Evolutionary conservation across 1,139 yeast species (phyloP).

Genomic region (Saccharomyces uvarum): DNA sequence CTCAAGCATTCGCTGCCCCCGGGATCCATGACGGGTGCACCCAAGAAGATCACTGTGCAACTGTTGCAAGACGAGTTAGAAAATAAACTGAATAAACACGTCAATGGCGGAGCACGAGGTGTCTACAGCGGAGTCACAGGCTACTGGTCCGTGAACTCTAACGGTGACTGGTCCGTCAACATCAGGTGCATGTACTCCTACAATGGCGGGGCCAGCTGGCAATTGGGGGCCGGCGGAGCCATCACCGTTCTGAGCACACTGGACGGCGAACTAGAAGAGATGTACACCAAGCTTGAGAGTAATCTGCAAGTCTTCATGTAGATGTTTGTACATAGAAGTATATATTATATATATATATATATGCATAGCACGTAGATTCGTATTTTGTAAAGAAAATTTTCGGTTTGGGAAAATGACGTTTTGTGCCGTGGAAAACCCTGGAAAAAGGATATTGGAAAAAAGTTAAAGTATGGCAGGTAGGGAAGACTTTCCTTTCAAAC

Average conservation of each 20-base stretch:
- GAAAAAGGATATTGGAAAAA: background rate
- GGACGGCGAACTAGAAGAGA: constrained; percentile 87
- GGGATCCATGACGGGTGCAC: constrained; percentile 99
- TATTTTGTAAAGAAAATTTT: background rate
- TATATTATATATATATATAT: background rate
- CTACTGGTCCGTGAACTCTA: constrained; percentile 84
- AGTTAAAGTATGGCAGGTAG: background rate
- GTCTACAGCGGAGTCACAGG: constrained; percentile 93
- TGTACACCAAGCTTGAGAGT: constrained; percentile 71
- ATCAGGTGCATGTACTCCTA: constrained; percentile 79
- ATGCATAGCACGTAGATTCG: background rate
- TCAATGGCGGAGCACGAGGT: constrained; percentile 52
- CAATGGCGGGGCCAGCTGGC: constrained; percentile 45
- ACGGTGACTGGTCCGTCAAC: constrained; percentile 93
- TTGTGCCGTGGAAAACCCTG: constrained; percentile 1
- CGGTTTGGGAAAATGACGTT: background rate
- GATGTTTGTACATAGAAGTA: background rate
- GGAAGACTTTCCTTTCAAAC: background rate
- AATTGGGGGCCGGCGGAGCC: constrained; percentile 98
- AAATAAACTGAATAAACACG: constrained; percentile 35
- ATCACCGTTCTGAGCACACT: constrained; percentile 80
- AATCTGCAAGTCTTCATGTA: constrained; percentile 57
- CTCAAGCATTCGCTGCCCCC: constrained; percentile 81
- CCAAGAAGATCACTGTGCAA: constrained; percentile 87
- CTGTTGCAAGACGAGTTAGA: constrained; percentile 46